Evolutionary conservation across 2,329 filamentous ascomycete genomes (phyloP).

Genomic region (Aulographum hederae): DNA sequence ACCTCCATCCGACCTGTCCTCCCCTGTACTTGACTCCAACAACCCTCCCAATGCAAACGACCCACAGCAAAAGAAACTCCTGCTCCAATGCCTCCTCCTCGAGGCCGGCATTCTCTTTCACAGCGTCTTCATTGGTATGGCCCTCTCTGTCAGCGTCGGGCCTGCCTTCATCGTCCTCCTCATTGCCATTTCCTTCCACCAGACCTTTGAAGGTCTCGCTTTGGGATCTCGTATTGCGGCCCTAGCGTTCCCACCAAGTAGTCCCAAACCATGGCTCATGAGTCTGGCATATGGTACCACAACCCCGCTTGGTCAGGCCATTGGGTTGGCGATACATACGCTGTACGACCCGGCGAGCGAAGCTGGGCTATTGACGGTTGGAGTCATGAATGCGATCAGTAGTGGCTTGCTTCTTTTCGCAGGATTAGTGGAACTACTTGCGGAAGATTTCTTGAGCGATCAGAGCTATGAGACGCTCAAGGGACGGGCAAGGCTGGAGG

Average conservation of each 20-base stretch:
- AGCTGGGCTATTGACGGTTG: slow-evolving; percentile 29
- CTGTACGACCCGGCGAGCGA: slow-evolving; percentile 30
- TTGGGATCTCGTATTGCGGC: slow-evolving; percentile 53
- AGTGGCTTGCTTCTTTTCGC: slow-evolving; percentile 30
- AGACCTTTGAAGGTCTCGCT: slow-evolving; percentile 51
- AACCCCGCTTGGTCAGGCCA: slow-evolving; percentile 30
- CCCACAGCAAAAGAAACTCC: slow-evolving; percentile 35
- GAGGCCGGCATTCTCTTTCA: slow-evolving; percentile 68
- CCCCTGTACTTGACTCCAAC: neutral
- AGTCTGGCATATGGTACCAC: slow-evolving; percentile 43
- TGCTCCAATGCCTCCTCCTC: slow-evolving; percentile 55
- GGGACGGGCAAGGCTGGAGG: slow-evolving; percentile 40
- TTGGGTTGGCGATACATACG: slow-evolving; percentile 29
- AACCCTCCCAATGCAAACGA: neutral
- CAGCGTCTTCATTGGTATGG: slow-evolving; percentile 59
- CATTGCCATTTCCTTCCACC: slow-evolving; percentile 53
- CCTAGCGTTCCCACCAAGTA: slow-evolving; percentile 50
- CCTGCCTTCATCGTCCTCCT: slow-evolving; percentile 46
- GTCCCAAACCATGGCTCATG: slow-evolving; percentile 51
- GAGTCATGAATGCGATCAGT: slow-evolving; percentile 30
- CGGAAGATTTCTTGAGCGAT: slow-evolving; percentile 39
- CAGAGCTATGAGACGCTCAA: slow-evolving; percentile 41
- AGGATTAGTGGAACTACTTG: slow-evolving; percentile 29
- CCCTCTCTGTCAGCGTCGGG: slow-evolving; percentile 48
- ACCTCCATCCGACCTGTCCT: neutral